phyloP scores from a whole-genome alignment of 177 flowering plant genomes.

The Tripterygium wilfordii region DNA sequence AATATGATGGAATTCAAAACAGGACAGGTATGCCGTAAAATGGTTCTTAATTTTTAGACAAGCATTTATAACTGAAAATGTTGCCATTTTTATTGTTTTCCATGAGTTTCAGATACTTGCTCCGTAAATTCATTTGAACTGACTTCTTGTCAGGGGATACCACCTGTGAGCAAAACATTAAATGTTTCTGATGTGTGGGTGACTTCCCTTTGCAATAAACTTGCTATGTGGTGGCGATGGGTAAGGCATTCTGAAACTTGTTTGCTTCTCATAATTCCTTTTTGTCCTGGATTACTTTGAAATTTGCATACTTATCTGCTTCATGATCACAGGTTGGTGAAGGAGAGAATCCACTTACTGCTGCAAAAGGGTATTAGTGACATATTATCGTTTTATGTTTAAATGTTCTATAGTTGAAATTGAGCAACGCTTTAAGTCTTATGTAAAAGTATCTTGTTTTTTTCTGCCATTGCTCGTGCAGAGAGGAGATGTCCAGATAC shows the following conservation, averaged over 20 bases:
- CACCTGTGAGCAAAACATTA: slow-evolving; percentile 52
- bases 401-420: too few species aligned
- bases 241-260: slow-evolving; percentile 35
- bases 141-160: slow-evolving; percentile 54
- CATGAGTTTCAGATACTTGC: neutral
- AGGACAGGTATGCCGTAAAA: too few species aligned
- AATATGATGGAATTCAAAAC: too few species aligned
- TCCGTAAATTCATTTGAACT: neutral
- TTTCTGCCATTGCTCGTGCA: slow-evolving; percentile 27
- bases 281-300: neutral
- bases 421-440: too few species aligned
- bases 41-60: too few species aligned
- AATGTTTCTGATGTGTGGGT: slow-evolving; percentile 60
- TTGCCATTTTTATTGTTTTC: neutral
- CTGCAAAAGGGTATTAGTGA: slow-evolving; percentile 49
- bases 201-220: slow-evolving; percentile 60
- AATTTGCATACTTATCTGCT: neutral
- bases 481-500: slow-evolving; percentile 63
- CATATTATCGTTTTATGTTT: too few species aligned
- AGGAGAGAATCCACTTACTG: slow-evolving; percentile 61
- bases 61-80: too few species aligned
- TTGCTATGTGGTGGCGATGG: slow-evolving; percentile 84
- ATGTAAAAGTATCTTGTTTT: too few species aligned
- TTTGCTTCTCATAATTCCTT: neutral
- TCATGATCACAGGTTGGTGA: slow-evolving; percentile 65